phyloP scores from a whole-genome alignment of 352 stramenopile species.

The Phytophthora pisi region DNA sequence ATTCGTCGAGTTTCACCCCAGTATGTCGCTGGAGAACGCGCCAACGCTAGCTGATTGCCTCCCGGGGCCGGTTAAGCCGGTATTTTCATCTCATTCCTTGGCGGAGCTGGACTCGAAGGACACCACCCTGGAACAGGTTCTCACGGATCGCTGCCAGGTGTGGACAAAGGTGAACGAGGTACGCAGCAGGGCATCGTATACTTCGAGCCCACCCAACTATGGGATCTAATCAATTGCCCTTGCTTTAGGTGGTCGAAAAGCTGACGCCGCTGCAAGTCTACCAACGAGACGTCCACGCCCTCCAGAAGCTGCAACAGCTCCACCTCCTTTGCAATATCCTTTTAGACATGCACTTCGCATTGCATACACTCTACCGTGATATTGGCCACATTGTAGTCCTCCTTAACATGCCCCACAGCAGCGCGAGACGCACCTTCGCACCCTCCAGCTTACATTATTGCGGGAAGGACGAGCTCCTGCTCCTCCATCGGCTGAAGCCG shows the following conservation, averaged over 20 bases:
- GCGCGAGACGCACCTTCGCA: slow-evolving; percentile 63
- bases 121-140: slow-evolving; percentile 27
- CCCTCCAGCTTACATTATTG: slow-evolving; percentile 59
- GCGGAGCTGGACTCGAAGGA: slow-evolving; percentile 6
- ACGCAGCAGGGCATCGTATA: background rate
- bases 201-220: background rate
- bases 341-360: slow-evolving; percentile 5
- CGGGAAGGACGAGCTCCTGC: slow-evolving; percentile 30
- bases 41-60: slow-evolving; percentile 35
- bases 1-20: slow-evolving; percentile 71
- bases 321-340: slow-evolving; percentile 78
- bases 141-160: slow-evolving; percentile 31
- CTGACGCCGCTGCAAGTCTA: slow-evolving; percentile 40
- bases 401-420: slow-evolving; percentile 38
- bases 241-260: slow-evolving; percentile 34
- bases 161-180: slow-evolving; percentile 51
- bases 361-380: background rate
- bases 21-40: slow-evolving; percentile 68
- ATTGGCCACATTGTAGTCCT: background rate
- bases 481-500: slow-evolving; percentile 3
- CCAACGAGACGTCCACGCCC: slow-evolving; percentile 39
- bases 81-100: background rate
- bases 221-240: background rate
- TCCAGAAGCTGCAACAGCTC: slow-evolving; percentile 58
- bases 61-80: slow-evolving; percentile 8